A percentile compares a stretch with the other conserved stretches of the same genome.
Evolutionary conservation across 495 filamentous ascomycete genomes (phyloP).

Genomic region (Tuber magnatum): DNA sequence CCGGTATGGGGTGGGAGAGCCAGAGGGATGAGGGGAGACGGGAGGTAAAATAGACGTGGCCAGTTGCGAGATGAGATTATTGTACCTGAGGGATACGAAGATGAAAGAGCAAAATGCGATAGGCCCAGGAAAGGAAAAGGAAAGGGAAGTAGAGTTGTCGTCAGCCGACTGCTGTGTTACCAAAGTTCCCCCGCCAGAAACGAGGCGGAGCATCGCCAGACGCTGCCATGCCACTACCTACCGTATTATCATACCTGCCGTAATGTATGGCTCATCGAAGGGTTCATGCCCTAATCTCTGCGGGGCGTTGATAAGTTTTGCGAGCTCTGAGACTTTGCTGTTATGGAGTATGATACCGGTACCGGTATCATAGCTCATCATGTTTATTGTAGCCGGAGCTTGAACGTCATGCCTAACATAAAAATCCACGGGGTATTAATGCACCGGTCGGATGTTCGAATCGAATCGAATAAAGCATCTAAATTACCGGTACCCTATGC

Average conservation of each 20-base stretch:
- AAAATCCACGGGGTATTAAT: no score
- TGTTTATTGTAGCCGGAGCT: no score
- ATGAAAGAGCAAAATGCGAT: not conserved
- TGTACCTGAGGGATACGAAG: not conserved
- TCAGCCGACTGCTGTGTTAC: constrained; percentile 1
- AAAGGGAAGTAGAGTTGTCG: not conserved
- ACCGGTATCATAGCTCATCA: no score
- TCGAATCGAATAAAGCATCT: no score
- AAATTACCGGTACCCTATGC: no score
- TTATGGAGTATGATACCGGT: not conserved
- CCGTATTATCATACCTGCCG: no score
- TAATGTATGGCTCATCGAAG: not conserved
- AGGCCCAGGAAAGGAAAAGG: not conserved
- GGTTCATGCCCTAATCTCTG: not conserved
- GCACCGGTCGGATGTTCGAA: no score
- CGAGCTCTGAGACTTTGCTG: not conserved
- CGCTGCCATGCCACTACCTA: not conserved
- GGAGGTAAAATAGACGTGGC: not conserved
- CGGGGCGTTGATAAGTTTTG: not conserved
- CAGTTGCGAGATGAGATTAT: not conserved
- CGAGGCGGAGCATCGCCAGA: constrained; percentile 1
- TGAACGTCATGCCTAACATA: no score
- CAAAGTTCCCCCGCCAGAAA: not conserved
- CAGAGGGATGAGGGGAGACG: not conserved
- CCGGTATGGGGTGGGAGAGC: not conserved